Percentiles rank a stretch among this genome's conserved stretches.
Conservation (phyloP, 2,329 filamentous ascomycete genomes). For the Phyllosticta capitalensis region DNA sequence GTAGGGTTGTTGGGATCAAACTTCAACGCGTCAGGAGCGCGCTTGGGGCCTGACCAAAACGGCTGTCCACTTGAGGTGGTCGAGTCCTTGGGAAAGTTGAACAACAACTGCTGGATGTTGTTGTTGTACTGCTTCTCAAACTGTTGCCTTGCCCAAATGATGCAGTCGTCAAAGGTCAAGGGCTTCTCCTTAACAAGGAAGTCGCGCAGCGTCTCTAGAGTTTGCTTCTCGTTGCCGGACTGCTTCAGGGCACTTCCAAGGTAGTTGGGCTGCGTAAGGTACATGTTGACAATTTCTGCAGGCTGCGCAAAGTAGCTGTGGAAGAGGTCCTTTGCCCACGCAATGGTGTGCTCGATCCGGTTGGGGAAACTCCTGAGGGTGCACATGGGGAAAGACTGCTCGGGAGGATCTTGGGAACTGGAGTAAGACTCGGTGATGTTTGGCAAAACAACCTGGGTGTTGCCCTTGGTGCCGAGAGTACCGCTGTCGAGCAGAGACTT, state of each 20-base stretch:
- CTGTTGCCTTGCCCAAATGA: slow-evolving; percentile 84
- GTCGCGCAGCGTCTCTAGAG: slow-evolving; percentile 79
- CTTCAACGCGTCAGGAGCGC: slow-evolving; percentile 81
- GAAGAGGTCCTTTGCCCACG: slow-evolving; percentile 94
- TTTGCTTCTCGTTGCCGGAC: slow-evolving; percentile 89
- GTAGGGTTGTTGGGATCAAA: slow-evolving; percentile 79
- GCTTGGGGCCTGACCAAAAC: slow-evolving; percentile 98
- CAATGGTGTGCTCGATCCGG: slow-evolving; percentile 96
- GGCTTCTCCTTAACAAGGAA: slow-evolving; percentile 89
- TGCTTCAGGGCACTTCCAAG: slow-evolving; percentile 81
- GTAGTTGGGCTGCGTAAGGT: slow-evolving; percentile 85
- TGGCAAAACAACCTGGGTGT: slow-evolving; percentile 91
- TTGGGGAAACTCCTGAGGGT: slow-evolving; percentile 96
- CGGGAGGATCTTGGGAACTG: slow-evolving; percentile 89
- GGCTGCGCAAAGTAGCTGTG: slow-evolving; percentile 89
- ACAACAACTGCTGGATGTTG: slow-evolving; percentile 86
- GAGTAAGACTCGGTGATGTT: slow-evolving; percentile 94
- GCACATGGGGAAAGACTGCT: slow-evolving; percentile 99
- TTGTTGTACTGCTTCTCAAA: slow-evolving; percentile 98
- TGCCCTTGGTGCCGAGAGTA: slow-evolving; percentile 97
- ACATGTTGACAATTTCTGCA: slow-evolving; percentile 87
- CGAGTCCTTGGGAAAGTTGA: slow-evolving; percentile 95
- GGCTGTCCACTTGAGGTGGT: slow-evolving; percentile 77
- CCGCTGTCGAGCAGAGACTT: slow-evolving; percentile 95
- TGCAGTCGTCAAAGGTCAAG: slow-evolving; percentile 87